Evolutionary conservation across 1,139 yeast genomes (phyloP).

Genomic region (Yamadazyma pseudoaaseri): DNA sequence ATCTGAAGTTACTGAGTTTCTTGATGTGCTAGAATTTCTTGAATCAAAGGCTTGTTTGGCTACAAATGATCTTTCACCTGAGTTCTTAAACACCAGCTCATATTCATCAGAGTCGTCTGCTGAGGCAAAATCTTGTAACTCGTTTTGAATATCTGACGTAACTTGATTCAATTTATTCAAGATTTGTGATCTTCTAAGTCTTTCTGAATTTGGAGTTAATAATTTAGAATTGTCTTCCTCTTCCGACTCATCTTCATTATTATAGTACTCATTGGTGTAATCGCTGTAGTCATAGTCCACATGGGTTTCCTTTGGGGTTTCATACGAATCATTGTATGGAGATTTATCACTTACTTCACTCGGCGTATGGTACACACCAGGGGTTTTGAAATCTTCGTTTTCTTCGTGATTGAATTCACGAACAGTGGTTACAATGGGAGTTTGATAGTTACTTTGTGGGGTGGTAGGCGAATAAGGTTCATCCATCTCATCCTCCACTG

Average conservation of each 20-base stretch:
- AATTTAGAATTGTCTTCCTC: conserved; percentile 3
- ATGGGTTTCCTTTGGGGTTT: conserved; percentile 3
- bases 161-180: conserved; percentile 41
- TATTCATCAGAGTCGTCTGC: conserved; percentile 14
- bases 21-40: not conserved
- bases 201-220: conserved; percentile 15
- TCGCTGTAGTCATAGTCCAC: conserved; percentile 7
- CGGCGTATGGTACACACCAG: conserved; percentile 3
- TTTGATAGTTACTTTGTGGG: conserved; percentile 14
- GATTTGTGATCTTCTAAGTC: conserved; percentile 36
- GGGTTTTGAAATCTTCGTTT: conserved; percentile 6
- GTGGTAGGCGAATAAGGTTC: conserved; percentile 9
- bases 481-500: not conserved
- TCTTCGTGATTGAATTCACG: conserved; percentile 5
- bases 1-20: not conserved
- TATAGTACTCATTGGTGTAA: conserved; percentile 9
- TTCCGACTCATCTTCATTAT: conserved; percentile 4
- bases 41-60: too few species aligned
- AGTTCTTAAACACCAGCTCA: conserved; percentile 7
- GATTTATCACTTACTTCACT: not conserved
- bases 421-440: conserved; percentile 9
- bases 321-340: conserved; percentile 2
- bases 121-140: conserved; percentile 22
- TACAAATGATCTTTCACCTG: not conserved
- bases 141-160: conserved; percentile 41